A percentile compares a stretch with the other conserved stretches of the same genome.
phyloP scores from a whole-genome alignment of 164 flowering plant species.

The Protea cynaroides region DNA sequence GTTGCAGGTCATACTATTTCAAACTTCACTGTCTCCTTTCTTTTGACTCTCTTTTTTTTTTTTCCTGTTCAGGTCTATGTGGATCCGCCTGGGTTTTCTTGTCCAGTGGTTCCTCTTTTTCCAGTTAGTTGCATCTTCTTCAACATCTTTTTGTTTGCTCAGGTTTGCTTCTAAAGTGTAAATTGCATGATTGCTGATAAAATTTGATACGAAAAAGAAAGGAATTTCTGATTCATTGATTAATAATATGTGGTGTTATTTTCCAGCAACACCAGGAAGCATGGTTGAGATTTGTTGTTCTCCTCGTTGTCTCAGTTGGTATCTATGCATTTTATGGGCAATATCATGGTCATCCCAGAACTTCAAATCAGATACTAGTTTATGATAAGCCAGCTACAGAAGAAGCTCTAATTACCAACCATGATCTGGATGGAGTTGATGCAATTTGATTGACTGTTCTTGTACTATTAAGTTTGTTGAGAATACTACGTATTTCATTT shows the following conservation, averaged over 20 bases:
- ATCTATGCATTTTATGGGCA: no score
- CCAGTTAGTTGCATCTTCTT: no score
- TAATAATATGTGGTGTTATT: no score
- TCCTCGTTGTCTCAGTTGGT: conserved; percentile 50
- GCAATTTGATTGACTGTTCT: background rate
- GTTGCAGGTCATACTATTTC: background rate
- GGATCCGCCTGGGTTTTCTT: conserved; percentile 68
- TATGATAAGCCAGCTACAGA: no score
- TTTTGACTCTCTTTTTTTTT: background rate
- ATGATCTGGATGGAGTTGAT: background rate
- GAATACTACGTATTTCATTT: no score
- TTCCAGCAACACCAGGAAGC: conserved; percentile 88
- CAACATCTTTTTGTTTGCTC: conserved; percentile 96
- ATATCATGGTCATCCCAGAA: no score
- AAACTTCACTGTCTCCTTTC: background rate
- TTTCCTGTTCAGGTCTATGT: conserved; percentile 43
- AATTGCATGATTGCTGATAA: background rate
- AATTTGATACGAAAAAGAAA: no score
- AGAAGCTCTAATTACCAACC: conserved; percentile 13
- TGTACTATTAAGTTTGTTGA: background rate
- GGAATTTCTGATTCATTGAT: no score
- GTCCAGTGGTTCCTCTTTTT: conserved; percentile 98
- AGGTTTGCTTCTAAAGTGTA: conserved; percentile 39
- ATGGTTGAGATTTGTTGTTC: conserved; percentile 75
- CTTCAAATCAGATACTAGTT: no score